phyloP scores from a whole-genome alignment of 1,284 basidiomycete genomes.

The Trichosporon sp. region DNA sequence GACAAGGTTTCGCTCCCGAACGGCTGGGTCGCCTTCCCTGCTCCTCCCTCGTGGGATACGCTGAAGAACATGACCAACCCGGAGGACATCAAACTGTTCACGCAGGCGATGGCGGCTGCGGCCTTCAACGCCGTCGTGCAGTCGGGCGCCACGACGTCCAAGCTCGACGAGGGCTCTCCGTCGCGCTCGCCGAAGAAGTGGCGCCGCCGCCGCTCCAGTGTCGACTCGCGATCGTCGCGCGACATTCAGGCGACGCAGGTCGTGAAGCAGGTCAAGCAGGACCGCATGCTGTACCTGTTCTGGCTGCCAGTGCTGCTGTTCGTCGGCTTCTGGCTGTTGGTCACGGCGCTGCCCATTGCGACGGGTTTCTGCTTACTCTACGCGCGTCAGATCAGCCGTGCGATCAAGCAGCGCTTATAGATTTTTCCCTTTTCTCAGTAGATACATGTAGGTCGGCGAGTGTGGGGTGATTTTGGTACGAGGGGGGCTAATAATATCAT shows the following conservation, averaged over 20 bases:
- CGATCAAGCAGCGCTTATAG: slow-evolving; percentile 38
- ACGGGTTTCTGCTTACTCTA: slow-evolving; percentile 45
- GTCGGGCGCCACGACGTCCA: slow-evolving; percentile 31
- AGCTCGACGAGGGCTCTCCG: slow-evolving; percentile 7
- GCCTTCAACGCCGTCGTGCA: slow-evolving; percentile 45
- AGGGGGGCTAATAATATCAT: slow-evolving; percentile 2
- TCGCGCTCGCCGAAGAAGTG: slow-evolving; percentile 8
- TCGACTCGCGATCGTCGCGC: slow-evolving; percentile 17
- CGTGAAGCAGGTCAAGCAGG: slow-evolving; percentile 55
- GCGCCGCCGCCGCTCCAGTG: slow-evolving; percentile 15
- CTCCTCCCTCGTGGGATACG: slow-evolving; percentile 42
- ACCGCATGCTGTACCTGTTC: slow-evolving; percentile 87
- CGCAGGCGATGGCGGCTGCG: slow-evolving; percentile 45
- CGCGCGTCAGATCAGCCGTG: slow-evolving; percentile 38
- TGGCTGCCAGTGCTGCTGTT: slow-evolving; percentile 79
- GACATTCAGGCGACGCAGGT: slow-evolving; percentile 20
- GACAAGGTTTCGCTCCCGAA: slow-evolving; percentile 18
- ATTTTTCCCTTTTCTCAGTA: neutral
- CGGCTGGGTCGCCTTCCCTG: slow-evolving; percentile 41
- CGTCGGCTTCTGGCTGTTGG: slow-evolving; percentile 46
- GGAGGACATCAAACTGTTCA: slow-evolving; percentile 45
- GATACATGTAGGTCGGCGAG: slow-evolving; percentile 3
- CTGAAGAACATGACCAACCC: slow-evolving; percentile 41
- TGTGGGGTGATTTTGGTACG: slow-evolving; percentile 3
- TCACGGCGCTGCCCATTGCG: slow-evolving; percentile 43